phyloP scores from a whole-genome alignment of 2,329 filamentous ascomycete genomes.

The Ophiostoma ulmi region DNA sequence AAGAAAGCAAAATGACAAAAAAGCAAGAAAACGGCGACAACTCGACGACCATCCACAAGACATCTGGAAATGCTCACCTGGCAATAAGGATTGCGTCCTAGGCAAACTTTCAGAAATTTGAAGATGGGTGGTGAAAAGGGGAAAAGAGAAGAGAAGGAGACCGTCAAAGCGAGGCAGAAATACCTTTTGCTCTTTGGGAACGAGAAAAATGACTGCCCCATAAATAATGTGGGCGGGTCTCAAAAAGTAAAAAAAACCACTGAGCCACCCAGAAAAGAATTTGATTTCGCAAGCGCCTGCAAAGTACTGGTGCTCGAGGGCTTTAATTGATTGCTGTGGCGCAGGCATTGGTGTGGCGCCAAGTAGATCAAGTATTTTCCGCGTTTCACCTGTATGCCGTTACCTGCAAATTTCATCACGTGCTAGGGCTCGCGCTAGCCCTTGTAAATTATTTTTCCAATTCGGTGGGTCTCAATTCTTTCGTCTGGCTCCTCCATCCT shows the following conservation, averaged over 20 bases:
- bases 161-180: not conserved
- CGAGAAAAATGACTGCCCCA: constrained; percentile 3
- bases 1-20: not conserved
- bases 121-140: constrained; percentile 22
- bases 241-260: not conserved
- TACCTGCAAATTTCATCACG: not conserved
- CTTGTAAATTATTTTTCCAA: constrained; percentile 19
- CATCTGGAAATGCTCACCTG: constrained; percentile 30
- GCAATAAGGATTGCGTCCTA: constrained; percentile 32
- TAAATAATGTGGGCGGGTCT: constrained; percentile 6
- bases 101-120: constrained; percentile 30
- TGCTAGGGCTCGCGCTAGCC: constrained; percentile 14
- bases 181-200: constrained; percentile 1
- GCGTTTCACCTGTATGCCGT: not conserved
- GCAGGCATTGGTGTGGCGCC: not conserved
- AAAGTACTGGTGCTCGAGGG: not conserved
- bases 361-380: not conserved
- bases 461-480: constrained; percentile 2
- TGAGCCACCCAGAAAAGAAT: not conserved
- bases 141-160: not conserved
- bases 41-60: constrained; percentile 21
- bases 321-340: not conserved
- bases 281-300: not conserved
- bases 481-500: not conserved
- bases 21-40: constrained; percentile 29